Conservation (phyloP, 2,329 filamentous ascomycete species). For the Zelopaecilomyces penicillatus region DNA sequence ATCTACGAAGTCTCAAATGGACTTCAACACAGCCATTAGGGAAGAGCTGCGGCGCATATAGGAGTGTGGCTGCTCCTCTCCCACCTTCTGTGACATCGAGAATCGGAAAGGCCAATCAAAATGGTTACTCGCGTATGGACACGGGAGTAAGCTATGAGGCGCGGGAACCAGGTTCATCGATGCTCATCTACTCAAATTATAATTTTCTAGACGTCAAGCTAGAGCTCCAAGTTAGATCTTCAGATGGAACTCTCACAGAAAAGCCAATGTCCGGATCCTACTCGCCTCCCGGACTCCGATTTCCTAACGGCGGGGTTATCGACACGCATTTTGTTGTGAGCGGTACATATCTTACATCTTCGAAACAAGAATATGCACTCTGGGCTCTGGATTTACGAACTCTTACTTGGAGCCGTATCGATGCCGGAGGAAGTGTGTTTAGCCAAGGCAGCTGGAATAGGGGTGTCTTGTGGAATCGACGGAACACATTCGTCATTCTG, state of each 20-base stretch:
- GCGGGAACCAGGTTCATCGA: conserved; percentile 55
- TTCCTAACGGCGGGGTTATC: conserved; percentile 92
- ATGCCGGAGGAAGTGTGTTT: conserved; percentile 89
- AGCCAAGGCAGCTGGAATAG: conserved; percentile 97
- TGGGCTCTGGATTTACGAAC: conserved; percentile 89
- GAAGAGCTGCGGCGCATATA: conserved; percentile 91
- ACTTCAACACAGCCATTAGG: conserved; percentile 80
- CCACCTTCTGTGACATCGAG: conserved; percentile 55
- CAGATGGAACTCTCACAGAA: conserved; percentile 77
- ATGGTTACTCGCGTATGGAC: conserved; percentile 33
- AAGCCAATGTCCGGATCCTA: conserved; percentile 81
- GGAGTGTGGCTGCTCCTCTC: conserved; percentile 86
- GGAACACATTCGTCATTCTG: conserved; percentile 92
- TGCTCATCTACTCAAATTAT: conserved; percentile 99
- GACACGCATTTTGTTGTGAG: conserved; percentile 96
- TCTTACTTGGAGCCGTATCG: conserved; percentile 89
- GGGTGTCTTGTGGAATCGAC: conserved; percentile 83
- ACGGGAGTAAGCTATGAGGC: conserved; percentile 42
- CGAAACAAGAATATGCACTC: conserved; percentile 94
- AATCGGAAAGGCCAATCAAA: conserved; percentile 51
- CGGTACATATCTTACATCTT: conserved; percentile 93
- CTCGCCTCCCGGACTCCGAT: conserved; percentile 84
- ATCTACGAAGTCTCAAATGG: conserved; percentile 90
- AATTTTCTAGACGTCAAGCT: conserved; percentile 97
- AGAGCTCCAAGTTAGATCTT: conserved; percentile 78